phyloP scores from a whole-genome alignment of 2,329 filamentous ascomycete species.

The Pseudopithomyces chartarum region DNA sequence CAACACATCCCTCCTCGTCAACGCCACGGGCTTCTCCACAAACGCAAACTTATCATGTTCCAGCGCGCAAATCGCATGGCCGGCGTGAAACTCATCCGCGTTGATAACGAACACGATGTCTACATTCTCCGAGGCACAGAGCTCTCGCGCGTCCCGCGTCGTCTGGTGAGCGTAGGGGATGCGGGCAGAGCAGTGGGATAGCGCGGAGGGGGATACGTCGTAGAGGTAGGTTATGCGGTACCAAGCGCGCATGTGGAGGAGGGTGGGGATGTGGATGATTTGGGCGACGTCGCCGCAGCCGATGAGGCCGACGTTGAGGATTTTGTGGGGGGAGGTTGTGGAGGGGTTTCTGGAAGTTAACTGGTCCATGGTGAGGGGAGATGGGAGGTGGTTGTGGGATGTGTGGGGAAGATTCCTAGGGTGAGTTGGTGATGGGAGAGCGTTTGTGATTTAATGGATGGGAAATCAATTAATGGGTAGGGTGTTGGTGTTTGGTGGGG shows the following conservation, averaged over 20 bases:
- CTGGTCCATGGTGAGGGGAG: no score
- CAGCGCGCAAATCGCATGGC: slow-evolving; percentile 58
- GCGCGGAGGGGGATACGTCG: slow-evolving; percentile 54
- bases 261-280: slow-evolving; percentile 59
- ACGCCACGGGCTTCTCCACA: slow-evolving; percentile 63
- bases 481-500: no score
- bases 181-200: slow-evolving; percentile 47
- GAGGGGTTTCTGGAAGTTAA: not conserved
- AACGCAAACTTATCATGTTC: slow-evolving; percentile 61
- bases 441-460: no score
- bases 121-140: slow-evolving; percentile 51
- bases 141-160: slow-evolving; percentile 47
- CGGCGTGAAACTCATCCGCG: slow-evolving; percentile 61
- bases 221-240: slow-evolving; percentile 58
- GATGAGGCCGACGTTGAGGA: slow-evolving; percentile 1
- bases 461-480: no score
- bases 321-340: not conserved
- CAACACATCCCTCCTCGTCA: slow-evolving; percentile 54
- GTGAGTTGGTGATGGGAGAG: no score
- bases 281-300: slow-evolving; percentile 50
- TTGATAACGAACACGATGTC: slow-evolving; percentile 62
- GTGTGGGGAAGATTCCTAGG: no score
- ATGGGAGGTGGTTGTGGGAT: no score
- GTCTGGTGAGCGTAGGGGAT: slow-evolving; percentile 29
- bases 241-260: slow-evolving; percentile 46